A percentile compares a stretch with the other conserved stretches of the same genome.
phyloP scores from a whole-genome alignment of 2,329 filamentous ascomycete species.

The Colletotrichum sp. region DNA sequence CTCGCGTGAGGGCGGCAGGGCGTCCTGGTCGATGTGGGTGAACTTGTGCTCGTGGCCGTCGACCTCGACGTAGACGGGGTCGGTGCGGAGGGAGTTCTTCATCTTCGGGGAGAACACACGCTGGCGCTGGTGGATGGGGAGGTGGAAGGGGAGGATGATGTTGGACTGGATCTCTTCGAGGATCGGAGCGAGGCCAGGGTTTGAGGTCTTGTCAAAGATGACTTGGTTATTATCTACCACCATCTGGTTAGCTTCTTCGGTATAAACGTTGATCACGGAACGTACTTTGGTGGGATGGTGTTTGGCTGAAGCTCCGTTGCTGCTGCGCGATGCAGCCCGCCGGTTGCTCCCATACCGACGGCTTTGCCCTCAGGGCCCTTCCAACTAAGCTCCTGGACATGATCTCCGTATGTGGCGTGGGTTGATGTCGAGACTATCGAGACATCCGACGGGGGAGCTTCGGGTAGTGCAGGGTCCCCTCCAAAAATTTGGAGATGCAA shows the following conservation, averaged over 20 bases:
- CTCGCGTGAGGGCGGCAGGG: conserved; percentile 47
- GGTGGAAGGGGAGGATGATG: conserved; percentile 66
- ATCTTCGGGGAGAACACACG: conserved; percentile 55
- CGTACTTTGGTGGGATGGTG: conserved; percentile 13
- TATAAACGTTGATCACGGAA: not conserved
- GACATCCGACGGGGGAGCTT: not conserved
- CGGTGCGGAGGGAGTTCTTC: conserved; percentile 52
- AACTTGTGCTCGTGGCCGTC: conserved; percentile 61
- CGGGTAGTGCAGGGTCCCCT: not conserved
- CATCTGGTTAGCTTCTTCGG: not conserved
- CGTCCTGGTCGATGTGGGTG: conserved; percentile 45
- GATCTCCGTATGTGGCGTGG: not conserved
- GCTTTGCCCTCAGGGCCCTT: conserved; percentile 19
- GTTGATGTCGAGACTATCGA: not conserved
- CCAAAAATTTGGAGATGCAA: conserved; percentile 11
- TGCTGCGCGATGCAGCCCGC: conserved; percentile 11
- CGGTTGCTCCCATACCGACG: conserved; percentile 14
- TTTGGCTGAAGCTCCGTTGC: conserved; percentile 21
- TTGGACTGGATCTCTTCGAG: conserved; percentile 60
- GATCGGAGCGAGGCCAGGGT: conserved; percentile 55
- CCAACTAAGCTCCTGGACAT: conserved; percentile 19
- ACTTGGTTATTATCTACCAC: conserved; percentile 28
- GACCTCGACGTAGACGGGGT: conserved; percentile 64
- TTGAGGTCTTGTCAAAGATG: conserved; percentile 57
- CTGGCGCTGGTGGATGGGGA: conserved; percentile 57